Base-by-base conservation (phyloP, 805 yeast genomes). In the Kurtzmaniella fragi region DNA sequence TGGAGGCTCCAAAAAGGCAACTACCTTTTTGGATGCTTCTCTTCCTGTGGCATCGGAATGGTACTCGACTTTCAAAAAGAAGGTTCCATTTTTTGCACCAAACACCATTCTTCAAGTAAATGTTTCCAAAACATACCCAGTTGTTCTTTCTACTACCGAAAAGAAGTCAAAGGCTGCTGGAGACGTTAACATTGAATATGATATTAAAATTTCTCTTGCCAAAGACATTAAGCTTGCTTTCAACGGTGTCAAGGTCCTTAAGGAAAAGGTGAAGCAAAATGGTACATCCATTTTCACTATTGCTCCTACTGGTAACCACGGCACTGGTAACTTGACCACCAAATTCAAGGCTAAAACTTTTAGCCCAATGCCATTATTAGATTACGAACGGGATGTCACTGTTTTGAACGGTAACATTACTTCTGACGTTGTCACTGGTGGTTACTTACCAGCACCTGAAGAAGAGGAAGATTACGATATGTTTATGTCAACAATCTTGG, bases 301-400 rank as follows among this genome's bases (percentile, higher is more conserved):
- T 16, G 44, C 61, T 10, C 50, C 50, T 9, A 34, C 43, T 1
- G 67, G 67, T 4, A 61, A 62, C 39, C 48, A 56, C 40, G 70
- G 69, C 2, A 17, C 38, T 7, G 68, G 65, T 3, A 32, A 38
- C 2, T 47, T 60, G 52, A 59, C 48, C 49, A 70, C 62, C 38
- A 57, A 43, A 43, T 71, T 45, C 52, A 55, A 16, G 37, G 54
- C 33, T 12, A 37, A 43, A 11, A 48, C 54, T 36, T 41, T 38
- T 23, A 34, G 31, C 27, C 54, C 53, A 15, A 43, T 53, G 4
- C 55, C 57, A 27, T 44, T 48, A 6, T 27, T 34, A 14, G 29
- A 37, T 5, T 53, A 54, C 31, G 52, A 53, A 37, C 54, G 63
- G 28, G 31, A 37, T 10, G 69, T 59, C 5, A 50, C 47, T 31